Base-by-base conservation (phyloP, 2,329 filamentous ascomycete genomes). In the Boeremia exigua region DNA sequence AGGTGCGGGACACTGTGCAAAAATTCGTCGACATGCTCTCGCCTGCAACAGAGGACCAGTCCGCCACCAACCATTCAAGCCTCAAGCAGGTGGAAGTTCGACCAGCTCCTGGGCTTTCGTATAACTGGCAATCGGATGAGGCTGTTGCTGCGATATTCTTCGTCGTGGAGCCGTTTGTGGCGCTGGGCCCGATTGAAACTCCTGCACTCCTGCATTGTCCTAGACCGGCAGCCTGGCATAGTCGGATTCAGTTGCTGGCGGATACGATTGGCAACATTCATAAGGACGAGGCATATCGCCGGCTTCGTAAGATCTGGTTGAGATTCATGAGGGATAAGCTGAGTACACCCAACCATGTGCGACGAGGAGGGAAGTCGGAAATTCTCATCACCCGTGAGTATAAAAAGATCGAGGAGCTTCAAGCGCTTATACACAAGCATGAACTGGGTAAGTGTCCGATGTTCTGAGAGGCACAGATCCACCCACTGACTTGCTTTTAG, bases 111-210 rank as follows among this genome's bases (percentile, higher is more conserved):
- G 11, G 17, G 7, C 7, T 6, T 2, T 9, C 17, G 12, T 12
- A 25, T 9, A 11, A 11, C 2, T 61, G 58, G 54, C n/a, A 30
- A 6, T 28, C 38, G 9, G 48, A 60, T 29, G 59, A 63, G 30
- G 34, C 23, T 8, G 34, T 43, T 15, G 51, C 56, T 7, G 54
- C 53, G 0, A 32, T 52, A 14, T 53, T 56, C 29, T 46, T 61
- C 19, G 44, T 48, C 19, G 29, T 53, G 12, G 56, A 60, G 12
- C 59, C 61, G 2, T 58, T 63, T 19, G 45, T 39, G 8, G 33
- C 10, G n/a, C 9, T 58, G 4, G n/a, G 42, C 9, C 23, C 43
- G 3, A 38, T 61, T 10, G 44, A 46, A 5, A 10, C 30, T 10
- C 23, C 46, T 9, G 12, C 14, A 9, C 38, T 63, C 7, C 7